phyloP scores from a whole-genome alignment of 345 rosid species.

The Citropsis articulata region DNA sequence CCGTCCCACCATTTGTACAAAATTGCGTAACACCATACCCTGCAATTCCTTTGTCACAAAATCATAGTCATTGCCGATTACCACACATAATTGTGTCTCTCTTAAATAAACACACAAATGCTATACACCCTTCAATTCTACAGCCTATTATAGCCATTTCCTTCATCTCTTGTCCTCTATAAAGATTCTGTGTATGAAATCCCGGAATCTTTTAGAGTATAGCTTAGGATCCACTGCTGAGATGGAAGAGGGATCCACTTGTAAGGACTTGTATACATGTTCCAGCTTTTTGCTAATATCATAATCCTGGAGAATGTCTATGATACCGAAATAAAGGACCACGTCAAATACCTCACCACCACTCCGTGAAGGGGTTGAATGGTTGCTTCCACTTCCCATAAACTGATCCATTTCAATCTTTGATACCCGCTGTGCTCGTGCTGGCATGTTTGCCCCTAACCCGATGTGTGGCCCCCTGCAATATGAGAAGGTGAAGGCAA shows the following conservation, averaged over 20 bases:
- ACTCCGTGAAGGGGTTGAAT: constrained; percentile 20
- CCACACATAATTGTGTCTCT: not conserved
- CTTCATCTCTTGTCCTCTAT: constrained; percentile 39
- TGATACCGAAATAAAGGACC: constrained; percentile 58
- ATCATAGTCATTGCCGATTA: not conserved
- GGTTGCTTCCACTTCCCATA: constrained; percentile 21
- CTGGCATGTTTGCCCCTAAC: constrained; percentile 54
- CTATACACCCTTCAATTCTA: not conserved
- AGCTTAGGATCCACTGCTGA: constrained; percentile 73
- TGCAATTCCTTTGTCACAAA: not conserved
- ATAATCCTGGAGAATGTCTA: constrained; percentile 64
- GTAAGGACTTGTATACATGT: constrained; percentile 67
- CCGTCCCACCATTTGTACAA: constrained; percentile 3
- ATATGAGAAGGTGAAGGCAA: not conserved
- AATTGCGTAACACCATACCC: not conserved
- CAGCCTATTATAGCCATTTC: not conserved
- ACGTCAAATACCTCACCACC: constrained; percentile 44
- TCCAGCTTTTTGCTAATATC: constrained; percentile 66
- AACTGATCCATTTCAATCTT: constrained; percentile 36
- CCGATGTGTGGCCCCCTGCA: constrained; percentile 45
- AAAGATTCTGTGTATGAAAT: constrained; percentile 54
- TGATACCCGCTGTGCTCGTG: constrained; percentile 44
- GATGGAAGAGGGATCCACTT: constrained; percentile 56
- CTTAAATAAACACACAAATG: not conserved
- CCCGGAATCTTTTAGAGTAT: constrained; percentile 58